Evolutionary conservation across 805 yeast species (phyloP).

Genomic region (Candida schatavii): DNA sequence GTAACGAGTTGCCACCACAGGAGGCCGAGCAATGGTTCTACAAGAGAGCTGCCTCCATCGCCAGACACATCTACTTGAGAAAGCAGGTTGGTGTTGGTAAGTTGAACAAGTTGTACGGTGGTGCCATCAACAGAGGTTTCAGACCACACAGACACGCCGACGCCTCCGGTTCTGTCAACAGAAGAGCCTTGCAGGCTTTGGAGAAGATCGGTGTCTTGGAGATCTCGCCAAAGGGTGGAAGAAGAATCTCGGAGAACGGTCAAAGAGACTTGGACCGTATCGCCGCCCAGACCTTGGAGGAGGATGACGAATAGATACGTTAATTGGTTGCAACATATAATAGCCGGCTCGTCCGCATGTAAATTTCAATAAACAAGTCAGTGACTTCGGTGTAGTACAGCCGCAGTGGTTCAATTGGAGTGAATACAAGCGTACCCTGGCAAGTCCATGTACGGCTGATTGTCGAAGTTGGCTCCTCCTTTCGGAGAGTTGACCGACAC

Average conservation of each 20-base stretch:
- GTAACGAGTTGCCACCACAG: constrained; percentile 99
- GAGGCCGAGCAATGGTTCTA: constrained; percentile 99
- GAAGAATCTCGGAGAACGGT: constrained; percentile 98
- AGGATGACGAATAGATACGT: constrained; percentile 60
- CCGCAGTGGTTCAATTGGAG: no score
- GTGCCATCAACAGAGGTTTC: constrained; percentile 98
- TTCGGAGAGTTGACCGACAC: no score
- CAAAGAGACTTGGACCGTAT: constrained; percentile 99
- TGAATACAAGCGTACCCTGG: no score
- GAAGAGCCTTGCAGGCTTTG: constrained; percentile 96
- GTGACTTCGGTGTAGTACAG: no score
- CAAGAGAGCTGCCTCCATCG: constrained; percentile 99
- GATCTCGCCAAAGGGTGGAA: constrained; percentile 97
- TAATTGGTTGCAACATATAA: constrained; percentile 3
- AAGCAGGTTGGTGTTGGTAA: constrained; percentile 99
- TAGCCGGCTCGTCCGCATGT: no score
- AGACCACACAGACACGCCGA: constrained; percentile 98
- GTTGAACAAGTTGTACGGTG: constrained; percentile 98
- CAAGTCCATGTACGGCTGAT: no score
- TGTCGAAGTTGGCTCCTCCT: no score
- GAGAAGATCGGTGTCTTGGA: constrained; percentile 98
- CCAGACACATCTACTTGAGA: constrained; percentile 99
- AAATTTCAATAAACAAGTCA: no score
- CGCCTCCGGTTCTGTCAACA: constrained; percentile 99
- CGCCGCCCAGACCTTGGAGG: constrained; percentile 97